Evolutionary conservation across 768 basidiomycete genomes (phyloP), one percentile per base, ranked within the genome.

Genomic region (Suillus alpinus): DNA sequence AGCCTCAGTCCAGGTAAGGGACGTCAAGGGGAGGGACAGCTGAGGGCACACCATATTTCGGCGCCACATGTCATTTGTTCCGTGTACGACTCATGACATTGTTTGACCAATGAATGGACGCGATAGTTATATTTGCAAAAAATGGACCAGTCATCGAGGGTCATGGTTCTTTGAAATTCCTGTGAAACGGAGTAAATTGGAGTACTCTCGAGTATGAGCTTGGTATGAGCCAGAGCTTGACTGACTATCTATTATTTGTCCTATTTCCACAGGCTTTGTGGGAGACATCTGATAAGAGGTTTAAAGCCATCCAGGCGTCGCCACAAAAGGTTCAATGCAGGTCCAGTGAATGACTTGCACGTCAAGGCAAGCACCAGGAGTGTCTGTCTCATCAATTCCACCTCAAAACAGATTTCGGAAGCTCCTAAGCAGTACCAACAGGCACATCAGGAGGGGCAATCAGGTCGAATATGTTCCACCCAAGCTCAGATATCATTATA

Each of bases 151-250:
- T 72, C 72, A 44, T 40, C 64, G 9, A 68, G 37, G 12, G 63
- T 63, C 70, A 72, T 73, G 47, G 72, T 59, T 34, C 71, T 65
- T 51, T 58, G 64, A 47, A 72, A 66, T 18, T 18, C 31, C 71
- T 71, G 36, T 29, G 14, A 39, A 4, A 51, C 47, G 52, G 47
- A 40, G 46, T 43, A 10, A 44, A 44, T 23, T 20, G 5, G 10
- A n/a, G 4, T 10, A 9, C 41, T 20, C 8, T 43, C n/a, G 20
- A n/a, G n/a, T n/a, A n/a, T n/a, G n/a, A n/a, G n/a, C n/a, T n/a
- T n/a, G 5, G 12, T 8, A 5, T 23, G 20, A 0, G 12, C 43
- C 10, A 23, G 20, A 44, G 20, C 8, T 44, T 10, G n/a, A 44
- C 43, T n/a, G n/a, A n/a, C n/a, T n/a, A n/a, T n/a, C n/a, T n/a